Base-by-base conservation (phyloP, 495 filamentous ascomycete genomes). In the Immersiella caudata region DNA sequence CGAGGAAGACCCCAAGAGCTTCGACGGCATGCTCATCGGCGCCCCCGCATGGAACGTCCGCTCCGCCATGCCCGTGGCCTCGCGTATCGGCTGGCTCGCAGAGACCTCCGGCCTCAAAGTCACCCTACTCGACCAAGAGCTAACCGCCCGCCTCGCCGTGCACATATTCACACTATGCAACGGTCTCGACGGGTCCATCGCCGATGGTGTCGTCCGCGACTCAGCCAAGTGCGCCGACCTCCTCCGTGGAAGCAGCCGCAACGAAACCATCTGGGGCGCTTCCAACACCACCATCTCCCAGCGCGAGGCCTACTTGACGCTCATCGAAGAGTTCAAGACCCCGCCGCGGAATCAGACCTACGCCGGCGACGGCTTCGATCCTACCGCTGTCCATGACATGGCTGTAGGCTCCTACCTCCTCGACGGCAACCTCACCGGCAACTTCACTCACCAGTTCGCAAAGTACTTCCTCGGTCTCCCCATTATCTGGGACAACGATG, bases 11-110 rank as follows among this genome's bases (percentile, higher is more conserved):
- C 25, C 57, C 24, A 60, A 29, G 24, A 60, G 57, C 57, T 60
- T 60, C 22, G 57, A 60, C 57, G 57, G 25, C 57, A 60, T 60
- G 57, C 57, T 60, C 25, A 60, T 60, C 57, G 57, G 57, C 27
- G 24, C 57, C 14, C 57, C 57, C 21, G 57, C 57, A 8, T 60
- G 57, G 57, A 36, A 36, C 57, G 57, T 60, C 57, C 14, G 22
- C 24, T 60, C 57, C 12, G 57, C 57, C 25, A 60, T 60, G 57
- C 57, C 57, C 27, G 27, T 60, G 24, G 8, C 33, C 57, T 60
- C 57, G 25, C 57, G 57, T 18, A 60, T 60, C 57, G 57, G 57
- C 57, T 60, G 57, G 57, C 57, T 60, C 25, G 57, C 12, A 1
- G 14, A 60, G 57, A 60, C 24, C 9, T 33, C 14, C 57, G 54